Base-by-base conservation (phyloP, 441 rosid species). In the Populus hybrid region DNA sequence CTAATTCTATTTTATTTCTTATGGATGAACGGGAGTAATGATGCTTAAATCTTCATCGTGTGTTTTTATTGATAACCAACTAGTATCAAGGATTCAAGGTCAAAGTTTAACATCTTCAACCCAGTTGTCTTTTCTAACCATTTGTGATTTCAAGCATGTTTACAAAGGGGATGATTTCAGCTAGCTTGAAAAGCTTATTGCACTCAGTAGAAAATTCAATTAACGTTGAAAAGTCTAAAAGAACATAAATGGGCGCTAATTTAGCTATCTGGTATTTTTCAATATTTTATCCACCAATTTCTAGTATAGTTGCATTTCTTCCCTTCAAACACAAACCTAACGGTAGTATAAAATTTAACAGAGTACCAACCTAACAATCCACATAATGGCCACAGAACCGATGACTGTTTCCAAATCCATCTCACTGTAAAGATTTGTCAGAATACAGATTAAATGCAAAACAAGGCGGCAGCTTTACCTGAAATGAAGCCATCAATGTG, bases 401-500 rank as follows among this genome's bases (percentile, higher is more conserved):
- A 59, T 59, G 63, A 57, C 10, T 7, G 21, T 57, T 57, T 20
- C 63, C 63, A 57, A 57, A 57, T 57, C 63, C 63, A 57, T 59
- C 64, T 59, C 24, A 59, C 21, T 6, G 64, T 12, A 28, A 23
- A 5, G 14, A 9, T 50, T 72, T 40, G 61, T 34, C 50, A 12
- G 73, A 67, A 28, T 34, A 21, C 10, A 23, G 14, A 65, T 26
- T 66, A 77, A 20, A 74, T 73, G 42, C 23, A 61, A 79, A 77
- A 23, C 46, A 78, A 72, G 69, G 69, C 54, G 69, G 78, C 67
- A 59, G 69, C 80, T 67, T 73, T 69, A 93, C 99, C 92, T 96
- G 96, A 86, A 96, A 96, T 73, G 99, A 96, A 72, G 97, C 97
- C 23, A 91, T 32, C 87, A 96, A 81, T 21, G 89, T 90, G 90